Base-by-base conservation (phyloP, 352 stramenopile genomes). In the Globisporangium heterothallicum region DNA sequence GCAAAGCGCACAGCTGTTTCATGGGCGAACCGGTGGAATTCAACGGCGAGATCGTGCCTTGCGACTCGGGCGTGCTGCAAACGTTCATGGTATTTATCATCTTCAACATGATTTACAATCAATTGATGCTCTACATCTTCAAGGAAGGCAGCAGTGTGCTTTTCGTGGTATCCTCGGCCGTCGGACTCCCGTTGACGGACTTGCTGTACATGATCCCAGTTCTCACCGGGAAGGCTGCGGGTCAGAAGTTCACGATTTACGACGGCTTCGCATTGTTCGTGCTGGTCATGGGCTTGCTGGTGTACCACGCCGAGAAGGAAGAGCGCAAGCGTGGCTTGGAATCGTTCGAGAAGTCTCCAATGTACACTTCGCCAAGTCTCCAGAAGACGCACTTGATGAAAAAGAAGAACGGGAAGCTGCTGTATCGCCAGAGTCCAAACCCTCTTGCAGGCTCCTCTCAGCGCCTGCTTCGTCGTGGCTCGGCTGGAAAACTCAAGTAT, bases 71-170 rank as follows among this genome's bases (percentile, higher is more conserved):
- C 30, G 79, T 91, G 34, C 62, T 94, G 40, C 55, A 79, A 24
- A 75, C 86, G 16, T 94, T 89, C 61, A 49, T 92, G 38, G 70
- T 90, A 43, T 94, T 88, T 60, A 94, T 94, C 53, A 52, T 92
- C 21, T 92, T 92, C 72, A 90, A 90, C 63, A 86, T 84, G 49
- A 68, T 88, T 10, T 92, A 88, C 75, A 92, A 92, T 58, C 78
- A 93, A 66, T 74, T 94, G 36, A 93, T 93, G 79, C 68, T 94
- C 45, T 91, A 88, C 56, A 88, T 94, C 58, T 91, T 94, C 69
- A 92, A 93, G 55, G 78, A 92, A 70, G 84, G 84, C 56, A 91
- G 78, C 65, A 92, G 79, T 30, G 84, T 93, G 54, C 64, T 94
- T 34, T 94, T 94, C 41, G 84, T 94, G 22, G 82, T 94, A 16